These are phyloP conservation scores for Rhizopus microsporus DNA, from an alignment of 371 early-diverging fungal species.

Conservation along the genomic window DNA sequence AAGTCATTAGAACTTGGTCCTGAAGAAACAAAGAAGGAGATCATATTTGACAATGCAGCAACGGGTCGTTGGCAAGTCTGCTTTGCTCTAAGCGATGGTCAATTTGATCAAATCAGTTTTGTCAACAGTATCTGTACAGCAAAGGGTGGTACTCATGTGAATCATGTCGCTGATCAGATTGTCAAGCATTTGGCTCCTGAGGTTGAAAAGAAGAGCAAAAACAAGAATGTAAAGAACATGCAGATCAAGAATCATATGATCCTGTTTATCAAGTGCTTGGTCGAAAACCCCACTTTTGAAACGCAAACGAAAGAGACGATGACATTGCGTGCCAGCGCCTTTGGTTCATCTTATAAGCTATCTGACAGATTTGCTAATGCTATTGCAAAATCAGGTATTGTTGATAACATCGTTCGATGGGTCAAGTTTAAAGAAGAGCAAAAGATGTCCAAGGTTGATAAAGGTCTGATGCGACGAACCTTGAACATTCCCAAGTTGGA, in stretches of 20 bases:
- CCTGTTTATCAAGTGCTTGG: constrained; percentile 96
- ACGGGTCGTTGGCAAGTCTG: constrained; percentile 98
- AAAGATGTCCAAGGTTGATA: constrained; percentile 95
- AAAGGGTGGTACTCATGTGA: constrained; percentile 98
- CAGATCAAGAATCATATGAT: constrained; percentile 94
- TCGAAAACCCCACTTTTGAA: constrained; percentile 99
- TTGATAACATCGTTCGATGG: constrained; percentile 83
- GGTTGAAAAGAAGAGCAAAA: constrained; percentile 86
- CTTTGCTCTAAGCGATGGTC: constrained; percentile 92
- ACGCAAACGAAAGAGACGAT: constrained; percentile 99
- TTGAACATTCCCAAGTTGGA: constrained; percentile 95
- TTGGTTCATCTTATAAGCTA: constrained; percentile 89
- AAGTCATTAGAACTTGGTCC: constrained; percentile 47
- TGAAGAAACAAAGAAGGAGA: constrained; percentile 40
- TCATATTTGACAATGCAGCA: constrained; percentile 31
- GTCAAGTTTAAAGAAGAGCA: constrained; percentile 85
- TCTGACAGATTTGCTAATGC: constrained; percentile 85
- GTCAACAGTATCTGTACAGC: constrained; percentile 98
- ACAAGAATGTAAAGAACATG: constrained; percentile 75
- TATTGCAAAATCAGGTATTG: constrained; percentile 81
- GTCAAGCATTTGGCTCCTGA: constrained; percentile 73
- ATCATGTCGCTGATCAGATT: constrained; percentile 90
- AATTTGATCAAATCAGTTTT: constrained; percentile 98
- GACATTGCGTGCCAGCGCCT: constrained; percentile 82
- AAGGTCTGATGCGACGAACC: constrained; percentile 71